Conservation (phyloP, 805 yeast genomes). For the Lachancea nothofagi region DNA sequence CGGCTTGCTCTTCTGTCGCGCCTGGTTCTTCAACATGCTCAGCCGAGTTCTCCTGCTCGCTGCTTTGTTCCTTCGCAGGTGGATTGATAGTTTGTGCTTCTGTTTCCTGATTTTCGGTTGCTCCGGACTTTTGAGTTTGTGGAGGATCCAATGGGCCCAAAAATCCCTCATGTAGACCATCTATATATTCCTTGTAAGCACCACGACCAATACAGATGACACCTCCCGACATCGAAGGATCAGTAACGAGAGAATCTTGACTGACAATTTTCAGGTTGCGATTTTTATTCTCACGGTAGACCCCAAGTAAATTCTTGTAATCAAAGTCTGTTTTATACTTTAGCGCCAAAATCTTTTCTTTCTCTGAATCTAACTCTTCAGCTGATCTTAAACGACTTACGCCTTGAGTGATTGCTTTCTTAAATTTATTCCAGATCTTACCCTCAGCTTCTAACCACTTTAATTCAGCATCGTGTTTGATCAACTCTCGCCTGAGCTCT, state of each 20-base stretch:
- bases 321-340: slow-evolving; percentile 36
- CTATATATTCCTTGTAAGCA: slow-evolving; percentile 85
- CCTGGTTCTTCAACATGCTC: neutral
- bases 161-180: slow-evolving; percentile 91
- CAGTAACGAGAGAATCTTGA: slow-evolving; percentile 44
- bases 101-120: slow-evolving; percentile 12
- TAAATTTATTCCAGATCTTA: slow-evolving; percentile 20
- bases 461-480: slow-evolving; percentile 26
- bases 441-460: slow-evolving; percentile 16
- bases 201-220: slow-evolving; percentile 92
- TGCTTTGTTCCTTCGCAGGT: no score
- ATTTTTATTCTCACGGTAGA: slow-evolving; percentile 38
- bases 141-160: slow-evolving; percentile 78
- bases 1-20: neutral
- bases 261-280: slow-evolving; percentile 29
- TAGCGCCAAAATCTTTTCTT: slow-evolving; percentile 15
- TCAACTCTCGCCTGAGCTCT: slow-evolving; percentile 48
- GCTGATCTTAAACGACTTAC: neutral
- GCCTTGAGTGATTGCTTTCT: slow-evolving; percentile 12
- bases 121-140: slow-evolving; percentile 17
- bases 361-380: slow-evolving; percentile 18
- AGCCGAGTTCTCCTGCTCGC: no score
- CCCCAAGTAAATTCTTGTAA: slow-evolving; percentile 50
- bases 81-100: slow-evolving; percentile 21
- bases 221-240: slow-evolving; percentile 63